Evolutionary conservation across 805 yeast genomes (phyloP).

Genomic region (Pichia nakasei): DNA sequence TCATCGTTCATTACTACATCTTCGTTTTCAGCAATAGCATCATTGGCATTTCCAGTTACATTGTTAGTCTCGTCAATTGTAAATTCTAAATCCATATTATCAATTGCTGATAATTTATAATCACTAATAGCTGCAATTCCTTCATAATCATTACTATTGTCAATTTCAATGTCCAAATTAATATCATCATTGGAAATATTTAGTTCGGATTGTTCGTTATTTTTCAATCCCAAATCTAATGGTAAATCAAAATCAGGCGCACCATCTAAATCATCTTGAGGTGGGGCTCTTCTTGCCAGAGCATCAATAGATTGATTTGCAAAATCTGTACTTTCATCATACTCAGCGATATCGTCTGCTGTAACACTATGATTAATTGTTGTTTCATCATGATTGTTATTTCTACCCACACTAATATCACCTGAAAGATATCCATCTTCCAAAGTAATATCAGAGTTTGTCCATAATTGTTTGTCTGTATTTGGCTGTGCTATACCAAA

Average conservation of each 20-base stretch:
- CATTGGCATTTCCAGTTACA: slow-evolving; percentile 2
- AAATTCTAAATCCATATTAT: slow-evolving; percentile 42
- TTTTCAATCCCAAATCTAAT: slow-evolving; percentile 27
- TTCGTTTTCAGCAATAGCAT: neutral
- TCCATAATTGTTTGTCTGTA: slow-evolving; percentile 6
- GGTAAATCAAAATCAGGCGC: slow-evolving; percentile 25
- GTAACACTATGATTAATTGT: neutral
- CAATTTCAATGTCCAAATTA: neutral
- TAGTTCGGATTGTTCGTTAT: slow-evolving; percentile 1
- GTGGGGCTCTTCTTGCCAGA: slow-evolving; percentile 18
- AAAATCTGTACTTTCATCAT: neutral
- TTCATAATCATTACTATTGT: slow-evolving; percentile 1
- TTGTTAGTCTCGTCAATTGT: slow-evolving; percentile 24
- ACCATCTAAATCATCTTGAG: slow-evolving; percentile 25
- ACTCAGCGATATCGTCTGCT: slow-evolving; percentile 16
- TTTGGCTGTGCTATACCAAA: slow-evolving; percentile 9
- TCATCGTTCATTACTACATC: neutral
- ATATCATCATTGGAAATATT: neutral
- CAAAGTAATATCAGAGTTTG: neutral
- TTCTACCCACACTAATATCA: slow-evolving; percentile 9
- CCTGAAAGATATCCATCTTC: slow-evolving; percentile 3
- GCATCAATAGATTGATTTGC: slow-evolving; percentile 15
- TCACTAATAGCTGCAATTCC: slow-evolving; percentile 5
- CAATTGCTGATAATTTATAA: slow-evolving; percentile 13
- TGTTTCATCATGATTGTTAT: neutral